These are phyloP conservation scores for Falciphora oryzae DNA, from an alignment of 2,329 filamentous ascomycete genomes.

Conservation along the genomic window DNA sequence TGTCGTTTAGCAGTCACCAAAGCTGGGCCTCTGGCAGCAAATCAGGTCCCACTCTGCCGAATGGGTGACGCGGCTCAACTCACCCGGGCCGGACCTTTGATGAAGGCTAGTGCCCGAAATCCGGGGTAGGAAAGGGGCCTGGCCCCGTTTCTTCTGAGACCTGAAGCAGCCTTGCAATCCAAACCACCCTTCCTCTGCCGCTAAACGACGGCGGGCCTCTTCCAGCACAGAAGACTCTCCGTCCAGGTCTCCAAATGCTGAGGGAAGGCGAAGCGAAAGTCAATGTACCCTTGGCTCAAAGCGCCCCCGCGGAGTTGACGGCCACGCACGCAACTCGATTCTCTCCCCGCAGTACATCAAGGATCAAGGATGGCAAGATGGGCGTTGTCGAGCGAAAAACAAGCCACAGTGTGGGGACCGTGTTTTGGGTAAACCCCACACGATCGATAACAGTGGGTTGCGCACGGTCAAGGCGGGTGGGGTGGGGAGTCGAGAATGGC, in stretches of 20 bases:
- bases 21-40: too few species aligned
- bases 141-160: too few species aligned
- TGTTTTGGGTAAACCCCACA: neutral
- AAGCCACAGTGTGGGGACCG: neutral
- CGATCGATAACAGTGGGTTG: neutral
- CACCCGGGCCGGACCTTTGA: neutral
- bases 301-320: neutral
- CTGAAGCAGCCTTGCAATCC: too few species aligned
- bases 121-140: neutral
- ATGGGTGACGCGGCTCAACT: neutral
- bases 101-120: neutral
- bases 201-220: neutral
- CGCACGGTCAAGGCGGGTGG: neutral
- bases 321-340: neutral
- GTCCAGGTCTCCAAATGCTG: too few species aligned
- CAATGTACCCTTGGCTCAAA: neutral
- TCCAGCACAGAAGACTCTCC: neutral
- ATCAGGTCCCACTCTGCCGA: neutral
- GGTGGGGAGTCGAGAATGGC: too few species aligned
- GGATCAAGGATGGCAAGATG: neutral
- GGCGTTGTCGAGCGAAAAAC: neutral
- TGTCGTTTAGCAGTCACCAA: neutral
- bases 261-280: neutral
- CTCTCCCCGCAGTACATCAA: neutral
- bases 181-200: neutral